Base-by-base conservation (phyloP, 495 filamentous ascomycete genomes). In the Xylaria venustula region DNA sequence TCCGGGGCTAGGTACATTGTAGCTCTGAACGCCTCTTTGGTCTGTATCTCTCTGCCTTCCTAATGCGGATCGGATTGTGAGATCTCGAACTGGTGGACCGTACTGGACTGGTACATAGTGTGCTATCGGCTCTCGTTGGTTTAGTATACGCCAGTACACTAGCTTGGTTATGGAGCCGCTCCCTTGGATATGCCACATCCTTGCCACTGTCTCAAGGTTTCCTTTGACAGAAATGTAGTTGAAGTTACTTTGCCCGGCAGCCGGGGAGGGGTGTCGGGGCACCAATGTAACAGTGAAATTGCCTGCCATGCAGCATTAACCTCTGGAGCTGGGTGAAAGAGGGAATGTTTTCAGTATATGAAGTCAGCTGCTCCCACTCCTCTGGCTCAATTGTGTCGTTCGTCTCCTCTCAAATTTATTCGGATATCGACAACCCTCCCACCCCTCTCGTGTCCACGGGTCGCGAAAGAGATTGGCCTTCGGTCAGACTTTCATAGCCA, bases 281-380 rank as follows among this genome's bases (percentile, higher is more conserved):
- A n/a, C n/a, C n/a, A n/a, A n/a, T n/a, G n/a, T n/a, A n/a, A n/a
- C n/a, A n/a, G n/a, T n/a, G n/a, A n/a, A n/a, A n/a, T n/a, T n/a
- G n/a, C n/a, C n/a, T n/a, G n/a, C n/a, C n/a, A n/a, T n/a, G n/a
- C n/a, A n/a, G n/a, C n/a, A n/a, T n/a, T n/a, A n/a, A n/a, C n/a
- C n/a, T n/a, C n/a, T n/a, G n/a, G n/a, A n/a, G n/a, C n/a, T n/a
- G n/a, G n/a, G n/a, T n/a, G n/a, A n/a, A n/a, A n/a, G n/a, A n/a
- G n/a, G n/a, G 30, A 34, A 40, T 58, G 17, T 36, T 17, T 47
- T 2, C n/a, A 28, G 46, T 60, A 60, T 60, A 52, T 60, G 57
- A 60, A 52, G 23, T 47, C 22, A 8, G 47, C 57, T 52, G 22
- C 17, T 47, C 44, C 44, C 44, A 6, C 44, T 20, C 20, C 36